Evolutionary conservation across 225 moss, liverwort and hornwort genomes (phyloP).

Genomic region (Antitrichia curtipendula): DNA sequence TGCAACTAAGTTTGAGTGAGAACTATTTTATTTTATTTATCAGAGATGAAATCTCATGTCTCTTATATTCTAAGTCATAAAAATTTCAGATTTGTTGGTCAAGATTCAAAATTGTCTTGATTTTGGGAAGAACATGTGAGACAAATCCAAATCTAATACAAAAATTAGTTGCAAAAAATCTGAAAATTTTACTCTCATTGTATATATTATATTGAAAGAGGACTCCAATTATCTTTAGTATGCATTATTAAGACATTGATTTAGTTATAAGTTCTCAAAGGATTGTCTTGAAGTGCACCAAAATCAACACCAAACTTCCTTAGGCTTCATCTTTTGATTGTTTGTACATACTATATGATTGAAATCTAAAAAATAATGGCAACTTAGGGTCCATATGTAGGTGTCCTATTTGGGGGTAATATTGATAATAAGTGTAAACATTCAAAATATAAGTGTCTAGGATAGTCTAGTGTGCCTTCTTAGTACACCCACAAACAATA

Average conservation of each 20-base stretch:
- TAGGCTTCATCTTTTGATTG: not conserved
- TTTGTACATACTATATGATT: not conserved
- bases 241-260: too few relatives aligned
- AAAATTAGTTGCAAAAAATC: not conserved
- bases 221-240: too few relatives aligned
- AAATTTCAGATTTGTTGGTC: too few relatives aligned
- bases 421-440: not conserved
- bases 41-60: too few relatives aligned
- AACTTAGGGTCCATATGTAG: not conserved
- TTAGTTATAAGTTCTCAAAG: too few relatives aligned
- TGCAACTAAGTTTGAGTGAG: not conserved
- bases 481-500: not conserved
- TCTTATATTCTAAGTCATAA: too few relatives aligned
- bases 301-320: too few relatives aligned
- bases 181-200: accelerated
- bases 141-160: too few relatives aligned
- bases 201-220: too few relatives aligned
- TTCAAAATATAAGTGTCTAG: not conserved
- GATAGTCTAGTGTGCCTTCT: accelerated
- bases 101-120: not conserved
- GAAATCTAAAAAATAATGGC: not conserved
- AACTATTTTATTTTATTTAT: too few relatives aligned
- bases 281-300: too few relatives aligned
- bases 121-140: not conserved
- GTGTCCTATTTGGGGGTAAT: accelerated